These are phyloP conservation scores for Macaranga tanarius DNA, from an alignment of 441 rosid species.

Conservation along the genomic window DNA sequence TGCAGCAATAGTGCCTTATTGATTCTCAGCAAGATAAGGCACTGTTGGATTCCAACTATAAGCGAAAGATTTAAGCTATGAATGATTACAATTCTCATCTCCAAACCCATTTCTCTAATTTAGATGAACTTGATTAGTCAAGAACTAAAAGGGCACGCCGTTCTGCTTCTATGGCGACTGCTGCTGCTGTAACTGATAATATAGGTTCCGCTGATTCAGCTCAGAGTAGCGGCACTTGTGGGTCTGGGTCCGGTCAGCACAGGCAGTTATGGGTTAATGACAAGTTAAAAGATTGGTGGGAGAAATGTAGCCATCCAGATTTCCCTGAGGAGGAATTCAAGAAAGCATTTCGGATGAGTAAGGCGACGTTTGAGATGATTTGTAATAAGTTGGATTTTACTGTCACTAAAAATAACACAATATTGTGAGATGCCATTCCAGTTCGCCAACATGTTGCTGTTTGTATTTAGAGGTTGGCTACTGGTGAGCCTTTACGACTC, in stretches of 20 bases:
- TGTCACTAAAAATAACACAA: constrained; percentile 81
- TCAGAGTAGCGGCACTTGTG: neutral
- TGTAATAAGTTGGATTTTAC: constrained; percentile 64
- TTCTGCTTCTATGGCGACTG: constrained; percentile 31
- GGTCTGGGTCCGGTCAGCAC: constrained; percentile 19
- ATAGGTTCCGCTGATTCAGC: constrained; percentile 22
- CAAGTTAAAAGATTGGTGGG: constrained; percentile 84
- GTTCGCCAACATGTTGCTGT: constrained; percentile 83
- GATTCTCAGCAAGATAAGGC: constrained; percentile 42
- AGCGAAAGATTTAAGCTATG: constrained; percentile 35
- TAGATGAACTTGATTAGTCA: constrained; percentile 39
- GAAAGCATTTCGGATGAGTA: constrained; percentile 74
- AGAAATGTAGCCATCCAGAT: no score
- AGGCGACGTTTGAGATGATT: constrained; percentile 61
- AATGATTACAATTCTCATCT: constrained; percentile 35
- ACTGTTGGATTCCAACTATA: constrained; percentile 45
- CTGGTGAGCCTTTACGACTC: constrained; percentile 71
- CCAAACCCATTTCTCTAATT: constrained; percentile 39
- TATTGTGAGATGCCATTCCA: constrained; percentile 82
- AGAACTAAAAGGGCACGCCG: no score
- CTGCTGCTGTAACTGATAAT: constrained; percentile 19
- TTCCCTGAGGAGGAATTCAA: constrained; percentile 72
- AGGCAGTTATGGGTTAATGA: constrained; percentile 90
- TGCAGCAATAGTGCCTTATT: constrained; percentile 35
- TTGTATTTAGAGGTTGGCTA: no score